These are phyloP conservation scores for Picea engelmannii DNA, from an alignment of 83 land plant genomes.

Conservation along the genomic window DNA sequence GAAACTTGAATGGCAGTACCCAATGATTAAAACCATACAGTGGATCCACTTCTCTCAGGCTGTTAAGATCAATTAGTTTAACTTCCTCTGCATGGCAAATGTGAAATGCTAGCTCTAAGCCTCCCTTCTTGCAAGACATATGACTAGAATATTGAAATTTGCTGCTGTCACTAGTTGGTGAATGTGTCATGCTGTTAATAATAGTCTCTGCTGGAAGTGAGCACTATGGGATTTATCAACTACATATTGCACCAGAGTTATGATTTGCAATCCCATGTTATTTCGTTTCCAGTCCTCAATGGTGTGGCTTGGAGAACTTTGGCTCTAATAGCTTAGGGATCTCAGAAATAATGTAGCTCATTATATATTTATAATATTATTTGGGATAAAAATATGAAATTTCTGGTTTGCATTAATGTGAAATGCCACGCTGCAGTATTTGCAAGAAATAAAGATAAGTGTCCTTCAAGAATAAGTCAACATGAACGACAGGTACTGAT, in stretches of 20 bases:
- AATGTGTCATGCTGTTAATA: no score
- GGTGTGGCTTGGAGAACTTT: no score
- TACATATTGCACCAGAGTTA: not conserved
- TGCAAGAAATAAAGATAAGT: slow-evolving; percentile 65
- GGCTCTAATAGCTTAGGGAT: not conserved
- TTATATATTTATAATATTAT: not conserved
- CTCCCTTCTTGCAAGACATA: no score
- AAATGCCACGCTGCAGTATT: slow-evolving; percentile 48
- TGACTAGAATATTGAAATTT: no score
- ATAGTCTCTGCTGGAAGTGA: not conserved
- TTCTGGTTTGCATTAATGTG: not conserved
- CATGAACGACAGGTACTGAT: slow-evolving; percentile 67
- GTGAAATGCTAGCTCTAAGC: no score
- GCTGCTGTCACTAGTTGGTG: no score
- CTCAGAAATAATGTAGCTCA: not conserved
- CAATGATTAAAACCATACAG: not conserved
- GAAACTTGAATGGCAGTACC: no score
- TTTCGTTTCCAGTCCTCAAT: not conserved
- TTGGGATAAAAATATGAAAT: not conserved
- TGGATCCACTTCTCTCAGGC: not conserved
- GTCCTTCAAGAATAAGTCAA: slow-evolving; percentile 71
- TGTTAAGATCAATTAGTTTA: not conserved
- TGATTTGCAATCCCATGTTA: not conserved
- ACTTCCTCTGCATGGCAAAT: no score
- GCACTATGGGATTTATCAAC: not conserved